Percentiles rank a stretch among this genome's conserved stretches.
These are phyloP conservation scores for Amphibolis antarctica DNA, from an alignment of 106 monocot genomes.

Conservation along the genomic window DNA sequence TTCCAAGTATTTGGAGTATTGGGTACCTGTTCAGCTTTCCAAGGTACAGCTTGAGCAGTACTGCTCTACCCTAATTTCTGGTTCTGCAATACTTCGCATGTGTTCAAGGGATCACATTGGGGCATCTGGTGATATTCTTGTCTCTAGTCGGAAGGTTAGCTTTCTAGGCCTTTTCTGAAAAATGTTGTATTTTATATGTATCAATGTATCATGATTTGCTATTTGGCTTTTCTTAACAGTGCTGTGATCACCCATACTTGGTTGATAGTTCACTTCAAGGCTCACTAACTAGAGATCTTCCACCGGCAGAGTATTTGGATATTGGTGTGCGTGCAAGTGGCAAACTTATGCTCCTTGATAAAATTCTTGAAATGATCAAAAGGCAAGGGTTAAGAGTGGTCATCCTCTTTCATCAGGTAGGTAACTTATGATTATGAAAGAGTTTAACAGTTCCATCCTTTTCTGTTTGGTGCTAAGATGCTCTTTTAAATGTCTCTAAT, in stretches of 20 bases:
- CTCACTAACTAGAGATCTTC: conserved; percentile 33
- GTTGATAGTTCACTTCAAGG: conserved; percentile 48
- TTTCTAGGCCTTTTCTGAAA: not conserved
- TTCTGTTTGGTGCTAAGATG: too few relatives aligned
- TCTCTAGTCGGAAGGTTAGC: conserved; percentile 58
- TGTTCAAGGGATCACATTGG: conserved; percentile 50
- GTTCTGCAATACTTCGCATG: conserved; percentile 44
- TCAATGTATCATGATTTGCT: not conserved
- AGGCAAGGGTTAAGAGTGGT: conserved; percentile 43
- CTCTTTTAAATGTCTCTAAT: too few relatives aligned
- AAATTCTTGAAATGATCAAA: conserved; percentile 57
- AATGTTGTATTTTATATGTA: not conserved
- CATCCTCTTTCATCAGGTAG: conserved; percentile 84
- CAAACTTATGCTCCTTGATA: conserved; percentile 76
- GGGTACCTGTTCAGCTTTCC: conserved; percentile 86
- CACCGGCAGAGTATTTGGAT: conserved; percentile 40
- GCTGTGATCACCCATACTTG: conserved; percentile 94
- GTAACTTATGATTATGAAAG: not conserved
- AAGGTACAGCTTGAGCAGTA: conserved; percentile 84
- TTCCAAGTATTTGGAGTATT: conserved; percentile 67
- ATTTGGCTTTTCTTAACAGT: conserved; percentile 31
- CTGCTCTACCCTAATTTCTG: conserved; percentile 52
- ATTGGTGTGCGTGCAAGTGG: conserved; percentile 71
- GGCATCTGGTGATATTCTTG: conserved; percentile 53
- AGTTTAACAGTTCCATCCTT: too few relatives aligned